These are phyloP conservation scores for Ormosia emarginata DNA, from an alignment of 306 rosid genomes.

Conservation along the genomic window DNA sequence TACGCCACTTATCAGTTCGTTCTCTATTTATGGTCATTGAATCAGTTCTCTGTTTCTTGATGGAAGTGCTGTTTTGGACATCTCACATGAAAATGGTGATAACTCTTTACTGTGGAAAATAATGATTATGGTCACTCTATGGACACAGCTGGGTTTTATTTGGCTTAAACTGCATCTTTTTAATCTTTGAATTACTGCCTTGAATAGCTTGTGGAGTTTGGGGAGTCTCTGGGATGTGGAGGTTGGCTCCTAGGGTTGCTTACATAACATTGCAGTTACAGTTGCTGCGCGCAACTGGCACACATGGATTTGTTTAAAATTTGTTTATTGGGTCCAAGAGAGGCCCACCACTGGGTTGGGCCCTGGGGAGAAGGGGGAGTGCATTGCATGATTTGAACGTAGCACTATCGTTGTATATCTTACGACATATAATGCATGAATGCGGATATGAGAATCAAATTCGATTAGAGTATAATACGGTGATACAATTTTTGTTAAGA, in stretches of 20 bases:
- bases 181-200: not conserved
- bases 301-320: not conserved
- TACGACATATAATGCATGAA: too few species aligned
- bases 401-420: too few species aligned
- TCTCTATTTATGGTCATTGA: not conserved
- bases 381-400: too few species aligned
- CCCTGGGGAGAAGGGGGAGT: too few species aligned
- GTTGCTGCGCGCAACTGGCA: not conserved
- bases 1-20: not conserved
- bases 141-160: not conserved
- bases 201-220: not conserved
- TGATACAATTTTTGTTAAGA: too few species aligned
- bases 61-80: slow-evolving; percentile 3
- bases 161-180: not conserved
- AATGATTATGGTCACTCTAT: not conserved
- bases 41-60: not conserved
- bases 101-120: not conserved
- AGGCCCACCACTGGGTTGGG: too few species aligned
- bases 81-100: not conserved
- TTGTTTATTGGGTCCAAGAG: too few species aligned
- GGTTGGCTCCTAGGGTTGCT: not conserved
- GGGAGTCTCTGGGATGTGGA: not conserved
- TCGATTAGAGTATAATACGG: too few species aligned
- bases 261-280: not conserved
- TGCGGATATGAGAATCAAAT: too few species aligned